Evolutionary conservation across 805 yeast genomes (phyloP), one percentile per base, ranked within the genome.

Genomic region (Ogataea methanolica): DNA sequence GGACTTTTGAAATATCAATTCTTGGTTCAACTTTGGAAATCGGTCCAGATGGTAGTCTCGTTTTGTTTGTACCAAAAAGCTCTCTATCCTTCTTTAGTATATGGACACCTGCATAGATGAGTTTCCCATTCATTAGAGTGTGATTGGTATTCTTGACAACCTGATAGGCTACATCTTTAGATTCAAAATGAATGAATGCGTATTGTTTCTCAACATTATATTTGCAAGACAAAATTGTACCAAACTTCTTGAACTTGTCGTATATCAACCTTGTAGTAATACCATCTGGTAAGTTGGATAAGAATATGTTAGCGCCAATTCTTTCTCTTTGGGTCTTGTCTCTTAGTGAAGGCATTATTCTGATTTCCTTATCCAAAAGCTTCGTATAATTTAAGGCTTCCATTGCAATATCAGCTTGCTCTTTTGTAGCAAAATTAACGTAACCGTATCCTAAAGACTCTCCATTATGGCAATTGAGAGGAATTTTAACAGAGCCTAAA

Each of bases 361-460:
- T 66, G 19, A 79, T 69, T 49, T 78, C 83, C 22, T 69, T 67
- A 14, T 63, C 67, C 23, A 60, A 51, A 0, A 79, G 53, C 0
- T 55, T 55, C 4, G 70, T 69, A 54, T 76, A 79, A 60, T 82
- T 85, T 65, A 82, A 73, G 9, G 76, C 72, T 41, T 77, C 82
- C 42, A 79, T 69, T 2, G 88, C 89, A 33, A 48, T 45, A 36
- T 72, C 72, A 0, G 88, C 88, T 45, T 78, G 83, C 9, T 64
- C 57, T 39, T 70, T 69, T 5, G 62, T 65, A 7, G 66, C 64
- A 60, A 83, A 84, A 47, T 85, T 83, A 17, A 85, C 81, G 60
- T 85, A 86, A 0, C 89, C 94, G 63, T 85, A 84, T 2, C 89
- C 85, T 47, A 88, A 66, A 1, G 90, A 78, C 42, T 72, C 66